Evolutionary conservation across 345 rosid genomes (phyloP).

Genomic region (Syzygium oleosum): DNA sequence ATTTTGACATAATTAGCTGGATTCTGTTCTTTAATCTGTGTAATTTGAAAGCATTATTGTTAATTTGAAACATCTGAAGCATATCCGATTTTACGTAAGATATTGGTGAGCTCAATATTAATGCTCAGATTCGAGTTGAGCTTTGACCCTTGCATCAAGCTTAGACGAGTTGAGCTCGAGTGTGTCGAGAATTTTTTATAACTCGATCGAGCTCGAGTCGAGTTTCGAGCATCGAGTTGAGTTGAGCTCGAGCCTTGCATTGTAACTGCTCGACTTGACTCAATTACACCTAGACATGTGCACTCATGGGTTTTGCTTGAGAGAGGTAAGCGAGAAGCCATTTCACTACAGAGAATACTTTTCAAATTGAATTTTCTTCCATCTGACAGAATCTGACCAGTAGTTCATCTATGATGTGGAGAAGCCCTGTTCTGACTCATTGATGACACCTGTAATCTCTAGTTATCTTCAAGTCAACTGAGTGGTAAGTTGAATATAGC

Average conservation of each 20-base stretch:
- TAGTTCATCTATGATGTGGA: neutral
- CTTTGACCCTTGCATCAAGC: neutral
- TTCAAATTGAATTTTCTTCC: neutral
- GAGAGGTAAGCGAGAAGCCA: neutral
- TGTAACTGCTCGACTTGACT: neutral
- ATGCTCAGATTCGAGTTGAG: neutral
- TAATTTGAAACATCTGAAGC: neutral
- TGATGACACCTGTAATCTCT: neutral
- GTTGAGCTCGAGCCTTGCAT: neutral
- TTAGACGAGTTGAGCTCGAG: neutral
- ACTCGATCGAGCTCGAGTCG: neutral
- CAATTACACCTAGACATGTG: neutral
- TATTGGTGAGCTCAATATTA: neutral
- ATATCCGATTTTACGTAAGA: neutral
- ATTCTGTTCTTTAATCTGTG: neutral
- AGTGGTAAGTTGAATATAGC: neutral
- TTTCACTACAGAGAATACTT: neutral
- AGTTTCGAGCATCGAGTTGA: neutral
- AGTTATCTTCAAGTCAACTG: neutral
- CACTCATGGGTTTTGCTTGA: neutral
- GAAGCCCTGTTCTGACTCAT: neutral
- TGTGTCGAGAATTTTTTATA: neutral
- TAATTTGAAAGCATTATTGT: neutral
- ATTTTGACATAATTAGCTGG: neutral
- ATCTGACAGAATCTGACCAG: neutral